Evolutionary conservation across 2,329 filamentous ascomycete genomes (phyloP).

Genomic region (Fusarium acutatum): DNA sequence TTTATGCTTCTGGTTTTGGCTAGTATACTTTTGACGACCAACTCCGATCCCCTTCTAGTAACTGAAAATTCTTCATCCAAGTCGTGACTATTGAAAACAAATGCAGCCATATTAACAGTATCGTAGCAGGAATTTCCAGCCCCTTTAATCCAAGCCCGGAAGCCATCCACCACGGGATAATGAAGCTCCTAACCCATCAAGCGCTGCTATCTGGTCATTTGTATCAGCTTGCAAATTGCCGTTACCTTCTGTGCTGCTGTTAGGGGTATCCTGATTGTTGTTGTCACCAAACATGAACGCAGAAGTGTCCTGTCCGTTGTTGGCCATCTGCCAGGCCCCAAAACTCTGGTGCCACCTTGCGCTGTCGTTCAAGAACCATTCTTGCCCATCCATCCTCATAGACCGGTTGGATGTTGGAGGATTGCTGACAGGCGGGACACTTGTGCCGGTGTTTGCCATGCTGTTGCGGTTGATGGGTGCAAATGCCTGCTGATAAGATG

Average conservation of each 20-base stretch:
- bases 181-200: slow-evolving; percentile 47
- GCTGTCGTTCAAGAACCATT: slow-evolving; percentile 67
- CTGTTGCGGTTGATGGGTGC: slow-evolving; percentile 25
- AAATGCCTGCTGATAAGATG: slow-evolving; percentile 35
- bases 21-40: not conserved
- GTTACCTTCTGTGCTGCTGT: slow-evolving; percentile 24
- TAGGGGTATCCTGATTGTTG: slow-evolving; percentile 29
- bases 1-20: not conserved
- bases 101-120: not conserved
- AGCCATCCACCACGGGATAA: slow-evolving; percentile 48
- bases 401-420: slow-evolving; percentile 28
- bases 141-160: slow-evolving; percentile 46
- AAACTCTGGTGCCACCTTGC: slow-evolving; percentile 68
- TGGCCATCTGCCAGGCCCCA: slow-evolving; percentile 59
- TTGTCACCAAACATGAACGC: slow-evolving; percentile 44
- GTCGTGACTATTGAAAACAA: not conserved
- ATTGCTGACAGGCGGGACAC: slow-evolving; percentile 36
- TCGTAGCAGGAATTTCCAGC: not conserved
- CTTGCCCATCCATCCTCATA: slow-evolving; percentile 58
- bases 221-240: slow-evolving; percentile 27
- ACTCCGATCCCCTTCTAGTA: not conserved
- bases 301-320: slow-evolving; percentile 35
- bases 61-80: not conserved
- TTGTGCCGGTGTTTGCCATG: slow-evolving; percentile 16
- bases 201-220: slow-evolving; percentile 37